A percentile compares a stretch with the other conserved stretches of the same genome.
Evolutionary conservation across 352 stramenopile species (phyloP).

Genomic region (Globisporangium recalcitrans): DNA sequence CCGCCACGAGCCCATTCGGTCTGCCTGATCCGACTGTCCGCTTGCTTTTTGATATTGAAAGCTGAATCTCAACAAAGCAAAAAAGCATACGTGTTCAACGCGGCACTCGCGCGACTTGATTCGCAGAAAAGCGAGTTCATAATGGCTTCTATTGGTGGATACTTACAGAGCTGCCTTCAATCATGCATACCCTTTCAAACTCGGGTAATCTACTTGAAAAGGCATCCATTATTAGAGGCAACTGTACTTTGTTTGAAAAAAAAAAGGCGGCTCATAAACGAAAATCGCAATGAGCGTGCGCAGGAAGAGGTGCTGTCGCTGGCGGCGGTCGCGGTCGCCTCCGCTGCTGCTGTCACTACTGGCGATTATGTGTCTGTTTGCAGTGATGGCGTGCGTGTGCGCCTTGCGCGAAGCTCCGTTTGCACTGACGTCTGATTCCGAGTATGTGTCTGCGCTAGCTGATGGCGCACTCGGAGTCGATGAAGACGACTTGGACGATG

Average conservation of each 20-base stretch:
- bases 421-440: neutral
- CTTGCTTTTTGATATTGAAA: conserved; percentile 16
- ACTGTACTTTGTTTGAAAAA: too few species aligned
- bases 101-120: conserved; percentile 4
- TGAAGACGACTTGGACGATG: neutral
- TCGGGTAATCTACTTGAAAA: neutral
- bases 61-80: conserved; percentile 5
- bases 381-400: neutral
- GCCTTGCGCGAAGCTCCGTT: neutral
- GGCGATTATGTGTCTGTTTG: neutral
- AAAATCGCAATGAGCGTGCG: neutral
- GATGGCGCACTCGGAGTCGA: neutral
- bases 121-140: conserved; percentile 9
- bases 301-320: neutral
- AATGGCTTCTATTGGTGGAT: conserved; percentile 6
- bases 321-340: neutral
- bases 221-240: neutral
- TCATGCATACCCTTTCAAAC: neutral
- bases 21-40: neutral
- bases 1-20: conserved; percentile 66
- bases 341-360: neutral
- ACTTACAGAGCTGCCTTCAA: neutral
- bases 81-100: conserved; percentile 10
- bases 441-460: neutral
- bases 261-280: neutral